Conservation (phyloP, 257 asterid species). For the Paraleonurus japonicus region DNA sequence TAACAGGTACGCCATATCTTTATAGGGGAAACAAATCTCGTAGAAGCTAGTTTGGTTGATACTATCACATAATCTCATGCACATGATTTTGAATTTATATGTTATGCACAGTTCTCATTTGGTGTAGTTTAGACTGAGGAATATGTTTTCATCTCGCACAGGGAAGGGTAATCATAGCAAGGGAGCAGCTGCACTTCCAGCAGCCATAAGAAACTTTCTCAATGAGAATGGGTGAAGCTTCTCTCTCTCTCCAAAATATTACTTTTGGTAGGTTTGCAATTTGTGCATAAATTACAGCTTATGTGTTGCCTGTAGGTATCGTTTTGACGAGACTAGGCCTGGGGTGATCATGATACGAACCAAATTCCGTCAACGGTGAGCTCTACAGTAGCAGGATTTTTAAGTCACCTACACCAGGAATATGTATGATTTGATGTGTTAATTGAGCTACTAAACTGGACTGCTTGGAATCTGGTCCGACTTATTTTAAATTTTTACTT, state of each 20-base stretch:
- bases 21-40: background rate
- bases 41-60: slow-evolving; percentile 1
- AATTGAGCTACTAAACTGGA: background rate
- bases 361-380: slow-evolving; percentile 45
- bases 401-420: background rate
- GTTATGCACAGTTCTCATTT: background rate
- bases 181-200: slow-evolving; percentile 77
- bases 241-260: background rate
- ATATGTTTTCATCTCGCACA: slow-evolving; percentile 26
- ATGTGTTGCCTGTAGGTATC: slow-evolving; percentile 48
- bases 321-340: slow-evolving; percentile 65
- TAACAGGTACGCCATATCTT: slow-evolving; percentile 68
- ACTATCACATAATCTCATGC: background rate
- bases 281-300: background rate
- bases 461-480: too few species aligned
- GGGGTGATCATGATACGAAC: slow-evolving; percentile 63
- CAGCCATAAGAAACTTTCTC: slow-evolving; percentile 72
- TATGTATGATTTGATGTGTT: background rate
- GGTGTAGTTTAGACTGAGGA: background rate
- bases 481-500: background rate
- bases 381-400: background rate
- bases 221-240: slow-evolving; percentile 53
- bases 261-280: background rate
- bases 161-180: slow-evolving; percentile 87
- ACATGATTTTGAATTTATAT: too few species aligned